Evolutionary conservation across 306 rosid genomes (phyloP), one percentile per base, ranked within the genome.

Genomic region (Lupinus albus): DNA sequence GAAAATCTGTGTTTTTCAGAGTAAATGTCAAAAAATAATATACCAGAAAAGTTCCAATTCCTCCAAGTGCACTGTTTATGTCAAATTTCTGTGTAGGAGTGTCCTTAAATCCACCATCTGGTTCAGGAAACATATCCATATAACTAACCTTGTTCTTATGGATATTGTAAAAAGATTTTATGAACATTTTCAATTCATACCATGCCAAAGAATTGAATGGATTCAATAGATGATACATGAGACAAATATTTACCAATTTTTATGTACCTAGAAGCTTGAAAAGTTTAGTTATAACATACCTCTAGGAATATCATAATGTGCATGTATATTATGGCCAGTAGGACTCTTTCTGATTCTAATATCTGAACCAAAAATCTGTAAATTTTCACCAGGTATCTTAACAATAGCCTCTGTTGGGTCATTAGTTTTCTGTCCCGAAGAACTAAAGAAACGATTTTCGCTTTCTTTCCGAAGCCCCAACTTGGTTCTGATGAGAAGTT

Each of bases 41-140:
- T 81, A 87, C 95, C 91, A 25, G 67, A 9, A 52, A 64, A 58
- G 45, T 48, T 75, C 59, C 81, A 63, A 73, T 46, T 82, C 64
- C 81, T 67, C 64, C 72, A 3, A 16, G 41, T 68, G 49, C 64
- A 20, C 64, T 50, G 11, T 48, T 55, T 16, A 46, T 32, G 1
- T 64, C 76, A 12, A 61, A 60, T 14, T 60, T 79, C 65, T 13
- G 77, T 75, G 63, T 50, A 2, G 48, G 64, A 51, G 42, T 47
- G 13, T 58, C 51, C 38, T 49, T 69, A 64, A 20, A 35, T 32
- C 35, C 8, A 38, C 74, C 35, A 57, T 64, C 81, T 50, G 78
- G 59, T 57, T 79, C 70, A 75, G 41, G 70, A 47, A 82, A 61
- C 70, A 67, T 49, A 78, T 76, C 79, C 56, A 55, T 25, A 13